phyloP scores from a whole-genome alignment of 2,329 filamentous ascomycete species.

The Aspergillus glaucus region DNA sequence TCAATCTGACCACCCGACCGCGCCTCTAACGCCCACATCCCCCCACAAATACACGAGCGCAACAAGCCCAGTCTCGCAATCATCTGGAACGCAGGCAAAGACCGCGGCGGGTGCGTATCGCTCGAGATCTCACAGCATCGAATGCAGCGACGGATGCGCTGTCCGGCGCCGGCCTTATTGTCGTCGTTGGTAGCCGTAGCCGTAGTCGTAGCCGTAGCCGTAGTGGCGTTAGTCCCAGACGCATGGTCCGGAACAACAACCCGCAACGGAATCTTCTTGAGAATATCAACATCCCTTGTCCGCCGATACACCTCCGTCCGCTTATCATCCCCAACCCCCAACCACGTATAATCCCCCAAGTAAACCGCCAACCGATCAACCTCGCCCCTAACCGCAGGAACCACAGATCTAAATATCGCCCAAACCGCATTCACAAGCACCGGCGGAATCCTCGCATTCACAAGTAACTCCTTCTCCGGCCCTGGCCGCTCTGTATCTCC shows the following conservation, averaged over 20 bases:
- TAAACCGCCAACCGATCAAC: constrained; percentile 64
- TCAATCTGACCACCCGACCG: constrained; percentile 2
- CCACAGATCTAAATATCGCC: constrained; percentile 42
- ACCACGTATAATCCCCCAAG: constrained; percentile 63
- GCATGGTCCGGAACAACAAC: neutral
- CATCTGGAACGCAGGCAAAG: constrained; percentile 31
- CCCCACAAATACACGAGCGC: constrained; percentile 36
- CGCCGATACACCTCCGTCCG: constrained; percentile 55
- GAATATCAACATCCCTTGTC: constrained; percentile 53
- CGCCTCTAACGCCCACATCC: constrained; percentile 33
- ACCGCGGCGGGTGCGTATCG: constrained; percentile 43
- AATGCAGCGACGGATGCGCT: constrained; percentile 45
- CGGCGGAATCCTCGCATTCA: constrained; percentile 47
- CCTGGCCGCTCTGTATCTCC: constrained; percentile 41
- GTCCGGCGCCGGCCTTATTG: constrained; percentile 1
- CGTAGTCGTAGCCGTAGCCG: neutral
- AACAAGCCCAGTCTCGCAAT: constrained; percentile 32
- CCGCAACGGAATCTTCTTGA: constrained; percentile 44
- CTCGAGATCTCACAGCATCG: constrained; percentile 63
- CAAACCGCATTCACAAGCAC: constrained; percentile 45
- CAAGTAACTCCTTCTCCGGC: constrained; percentile 49
- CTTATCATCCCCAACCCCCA: constrained; percentile 58
- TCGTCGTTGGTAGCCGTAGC: constrained; percentile 4
- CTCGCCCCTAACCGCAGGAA: constrained; percentile 53
- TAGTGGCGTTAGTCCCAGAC: neutral